phyloP scores from a whole-genome alignment of 352 stramenopile genomes.

The Phytophthora cajani region DNA sequence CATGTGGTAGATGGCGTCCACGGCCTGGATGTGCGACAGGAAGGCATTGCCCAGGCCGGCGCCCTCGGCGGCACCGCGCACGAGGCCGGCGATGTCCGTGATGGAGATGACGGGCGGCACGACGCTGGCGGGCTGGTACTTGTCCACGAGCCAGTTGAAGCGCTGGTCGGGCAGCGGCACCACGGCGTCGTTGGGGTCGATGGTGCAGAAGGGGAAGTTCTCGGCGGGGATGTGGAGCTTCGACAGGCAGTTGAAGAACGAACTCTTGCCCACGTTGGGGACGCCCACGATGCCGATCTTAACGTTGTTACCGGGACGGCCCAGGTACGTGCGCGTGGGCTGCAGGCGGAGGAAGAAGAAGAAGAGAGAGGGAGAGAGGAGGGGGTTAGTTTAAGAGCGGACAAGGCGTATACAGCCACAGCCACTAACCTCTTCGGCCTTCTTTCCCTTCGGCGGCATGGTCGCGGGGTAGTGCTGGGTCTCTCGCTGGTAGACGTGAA shows the following conservation, averaged over 20 bases:
- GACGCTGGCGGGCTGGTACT: conserved; percentile 95
- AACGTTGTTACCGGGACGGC: conserved; percentile 93
- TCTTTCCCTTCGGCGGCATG: conserved; percentile 88
- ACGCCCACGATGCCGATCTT: conserved; percentile 99
- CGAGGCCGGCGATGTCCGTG: conserved; percentile 99
- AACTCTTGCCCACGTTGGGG: conserved; percentile 99
- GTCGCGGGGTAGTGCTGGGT: conserved; percentile 17
- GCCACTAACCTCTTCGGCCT: conserved; percentile 64
- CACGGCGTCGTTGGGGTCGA: conserved; percentile 98
- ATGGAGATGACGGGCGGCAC: conserved; percentile 98
- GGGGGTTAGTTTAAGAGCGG: neutral
- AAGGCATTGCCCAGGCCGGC: conserved; percentile 99
- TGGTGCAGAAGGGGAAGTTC: conserved; percentile 98
- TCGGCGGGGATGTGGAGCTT: conserved; percentile 93
- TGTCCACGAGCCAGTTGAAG: conserved; percentile 98
- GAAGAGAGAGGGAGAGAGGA: neutral
- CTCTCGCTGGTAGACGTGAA: conserved; percentile 16
- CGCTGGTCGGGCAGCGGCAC: conserved; percentile 97
- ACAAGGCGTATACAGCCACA: neutral
- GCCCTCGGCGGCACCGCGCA: conserved; percentile 97
- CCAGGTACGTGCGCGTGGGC: conserved; percentile 78
- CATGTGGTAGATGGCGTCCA: conserved; percentile 99
- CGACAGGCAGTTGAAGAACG: conserved; percentile 99
- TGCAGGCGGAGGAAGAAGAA: conserved; percentile 5
- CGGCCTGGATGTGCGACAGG: conserved; percentile 98